Percentiles rank a stretch among this genome's conserved stretches.
Evolutionary conservation across 371 early-diverging fungal genomes (phyloP).

Genomic region (Mucor saturninus): DNA sequence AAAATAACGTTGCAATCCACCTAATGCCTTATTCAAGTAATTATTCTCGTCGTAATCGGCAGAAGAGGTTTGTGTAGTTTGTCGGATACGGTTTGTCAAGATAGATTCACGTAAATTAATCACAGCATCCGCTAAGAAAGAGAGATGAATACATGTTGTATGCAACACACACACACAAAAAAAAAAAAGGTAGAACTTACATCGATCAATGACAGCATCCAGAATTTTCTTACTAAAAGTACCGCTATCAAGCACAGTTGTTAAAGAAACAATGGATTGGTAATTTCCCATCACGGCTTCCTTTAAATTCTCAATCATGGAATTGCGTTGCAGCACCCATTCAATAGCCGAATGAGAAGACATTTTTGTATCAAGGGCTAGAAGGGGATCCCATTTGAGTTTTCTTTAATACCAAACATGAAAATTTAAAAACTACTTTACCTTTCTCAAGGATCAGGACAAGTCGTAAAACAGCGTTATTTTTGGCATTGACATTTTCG

Average conservation of each 20-base stretch:
- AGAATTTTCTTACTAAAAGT: constrained; percentile 54
- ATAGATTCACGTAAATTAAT: constrained; percentile 70
- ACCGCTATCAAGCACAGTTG: constrained; percentile 61
- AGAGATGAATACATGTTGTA: not conserved
- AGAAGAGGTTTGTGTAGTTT: constrained; percentile 42
- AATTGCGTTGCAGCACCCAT: constrained; percentile 62
- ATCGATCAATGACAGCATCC: constrained; percentile 66
- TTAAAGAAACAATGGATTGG: constrained; percentile 55
- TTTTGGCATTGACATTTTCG: constrained; percentile 51
- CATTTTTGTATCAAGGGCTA: constrained; percentile 42
- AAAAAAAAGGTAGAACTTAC: constrained; percentile 34
- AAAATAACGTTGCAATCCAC: constrained; percentile 71
- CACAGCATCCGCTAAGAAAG: constrained; percentile 59
- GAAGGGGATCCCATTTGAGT: not conserved
- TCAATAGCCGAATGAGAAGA: constrained; percentile 60
- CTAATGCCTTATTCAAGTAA: constrained; percentile 54
- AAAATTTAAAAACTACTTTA: constrained; percentile 12
- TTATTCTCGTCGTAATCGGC: constrained; percentile 38
- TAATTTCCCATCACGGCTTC: constrained; percentile 72
- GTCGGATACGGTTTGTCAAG: constrained; percentile 63
- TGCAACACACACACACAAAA: not conserved
- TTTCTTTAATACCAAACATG: not conserved
- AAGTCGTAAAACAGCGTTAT: constrained; percentile 58
- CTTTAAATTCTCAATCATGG: constrained; percentile 61
- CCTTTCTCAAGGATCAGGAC: constrained; percentile 66